Conservation (phyloP, 2,329 filamentous ascomycete genomes). For the Pseudogymnoascus sp. region DNA sequence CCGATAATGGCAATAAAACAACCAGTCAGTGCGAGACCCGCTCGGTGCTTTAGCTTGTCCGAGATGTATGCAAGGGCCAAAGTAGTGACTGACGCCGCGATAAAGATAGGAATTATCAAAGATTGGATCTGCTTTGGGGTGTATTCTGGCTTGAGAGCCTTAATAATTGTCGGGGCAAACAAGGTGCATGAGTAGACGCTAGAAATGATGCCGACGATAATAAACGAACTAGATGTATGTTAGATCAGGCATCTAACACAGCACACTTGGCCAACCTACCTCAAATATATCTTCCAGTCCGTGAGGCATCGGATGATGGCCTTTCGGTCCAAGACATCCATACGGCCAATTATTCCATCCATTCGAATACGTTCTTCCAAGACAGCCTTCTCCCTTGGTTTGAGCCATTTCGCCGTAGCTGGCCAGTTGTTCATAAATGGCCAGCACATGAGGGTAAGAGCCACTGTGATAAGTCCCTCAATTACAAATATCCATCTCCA, state of each 20-base stretch:
- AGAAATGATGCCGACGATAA: constrained; percentile 27
- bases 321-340: constrained; percentile 15
- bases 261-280: neutral
- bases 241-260: neutral
- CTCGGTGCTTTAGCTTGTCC: constrained; percentile 31
- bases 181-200: constrained; percentile 32
- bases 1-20: constrained; percentile 27
- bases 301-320: constrained; percentile 18
- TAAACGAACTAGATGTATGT: constrained; percentile 28
- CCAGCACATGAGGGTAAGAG: constrained; percentile 32
- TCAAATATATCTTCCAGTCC: constrained; percentile 36
- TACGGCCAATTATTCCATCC: constrained; percentile 20
- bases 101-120: constrained; percentile 34
- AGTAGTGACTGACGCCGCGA: constrained; percentile 28
- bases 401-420: constrained; percentile 40
- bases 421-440: constrained; percentile 38
- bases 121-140: constrained; percentile 30
- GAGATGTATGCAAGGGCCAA: constrained; percentile 29
- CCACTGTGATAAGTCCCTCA: constrained; percentile 25
- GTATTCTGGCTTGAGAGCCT: constrained; percentile 32
- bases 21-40: constrained; percentile 29
- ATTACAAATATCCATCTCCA: constrained; percentile 32
- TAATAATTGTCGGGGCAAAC: constrained; percentile 37
- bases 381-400: constrained; percentile 33
- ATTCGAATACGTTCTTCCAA: constrained; percentile 28